phyloP scores from a whole-genome alignment of 2,329 filamentous ascomycete genomes.

The Thielaviopsis musarum region DNA sequence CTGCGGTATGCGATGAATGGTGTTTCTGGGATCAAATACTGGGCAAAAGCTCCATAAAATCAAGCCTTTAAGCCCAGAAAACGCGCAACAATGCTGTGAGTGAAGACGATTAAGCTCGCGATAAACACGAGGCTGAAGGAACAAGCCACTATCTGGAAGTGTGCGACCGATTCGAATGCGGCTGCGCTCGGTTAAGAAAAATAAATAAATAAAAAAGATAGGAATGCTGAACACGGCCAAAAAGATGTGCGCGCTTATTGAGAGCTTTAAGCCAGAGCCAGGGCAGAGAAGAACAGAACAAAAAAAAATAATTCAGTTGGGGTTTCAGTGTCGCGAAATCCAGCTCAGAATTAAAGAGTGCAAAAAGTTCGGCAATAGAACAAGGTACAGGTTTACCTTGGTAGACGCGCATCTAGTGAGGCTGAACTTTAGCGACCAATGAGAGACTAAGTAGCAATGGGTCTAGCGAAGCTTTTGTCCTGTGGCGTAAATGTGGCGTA shows the following conservation, averaged over 20 bases:
- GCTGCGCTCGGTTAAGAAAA: constrained; percentile 1
- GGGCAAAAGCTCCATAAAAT: too few species aligned
- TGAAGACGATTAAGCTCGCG: too few species aligned
- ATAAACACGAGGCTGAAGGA: too few species aligned
- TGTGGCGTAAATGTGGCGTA: background rate
- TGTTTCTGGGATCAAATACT: too few species aligned
- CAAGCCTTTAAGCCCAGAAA: constrained; percentile 22
- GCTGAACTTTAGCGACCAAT: background rate
- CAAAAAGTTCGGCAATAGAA: background rate
- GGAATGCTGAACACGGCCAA: background rate
- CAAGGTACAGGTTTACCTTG: constrained; percentile 1
- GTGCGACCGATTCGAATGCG: background rate
- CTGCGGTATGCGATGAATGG: too few species aligned
- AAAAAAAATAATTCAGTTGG: too few species aligned
- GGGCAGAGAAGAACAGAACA: background rate
- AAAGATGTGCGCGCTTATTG: constrained; percentile 1
- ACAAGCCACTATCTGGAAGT: background rate
- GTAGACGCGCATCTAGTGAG: background rate
- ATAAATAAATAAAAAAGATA: constrained; percentile 4
- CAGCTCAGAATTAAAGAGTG: too few species aligned
- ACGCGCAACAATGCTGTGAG: background rate
- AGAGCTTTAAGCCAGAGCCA: background rate
- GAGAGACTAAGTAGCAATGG: background rate
- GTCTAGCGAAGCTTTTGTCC: background rate
- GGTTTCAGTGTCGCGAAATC: too few species aligned